Conservation (phyloP, 768 basidiomycete species). For the Boletus rubescentipes region DNA sequence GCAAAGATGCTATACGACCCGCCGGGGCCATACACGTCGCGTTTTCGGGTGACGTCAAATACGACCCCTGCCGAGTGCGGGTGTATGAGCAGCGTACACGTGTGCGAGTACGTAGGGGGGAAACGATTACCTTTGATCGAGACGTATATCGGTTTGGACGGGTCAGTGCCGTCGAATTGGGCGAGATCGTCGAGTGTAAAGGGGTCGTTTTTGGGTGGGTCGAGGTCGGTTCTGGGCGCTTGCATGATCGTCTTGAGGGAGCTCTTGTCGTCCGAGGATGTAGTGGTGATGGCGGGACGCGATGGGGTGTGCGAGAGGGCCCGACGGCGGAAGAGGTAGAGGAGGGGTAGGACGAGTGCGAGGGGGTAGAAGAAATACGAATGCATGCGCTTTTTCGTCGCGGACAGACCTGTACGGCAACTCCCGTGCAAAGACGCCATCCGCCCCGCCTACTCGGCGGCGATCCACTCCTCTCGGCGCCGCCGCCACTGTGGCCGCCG, state of each 20-base stretch:
- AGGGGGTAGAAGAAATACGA: conserved; percentile 26
- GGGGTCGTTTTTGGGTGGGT: conserved; percentile 74
- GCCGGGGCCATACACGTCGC: conserved; percentile 86
- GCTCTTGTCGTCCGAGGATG: conserved; percentile 27
- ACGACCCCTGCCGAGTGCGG: conserved; percentile 48
- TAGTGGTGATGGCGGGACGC: conserved; percentile 7
- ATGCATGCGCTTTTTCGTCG: neutral
- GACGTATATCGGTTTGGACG: conserved; percentile 76
- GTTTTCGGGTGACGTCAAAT: conserved; percentile 86
- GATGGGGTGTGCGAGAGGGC: conserved; percentile 4
- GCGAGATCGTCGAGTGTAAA: conserved; percentile 70
- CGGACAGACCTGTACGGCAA: conserved; percentile 12
- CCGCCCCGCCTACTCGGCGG: too few relatives aligned
- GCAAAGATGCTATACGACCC: conserved; percentile 83
- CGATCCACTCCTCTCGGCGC: neutral
- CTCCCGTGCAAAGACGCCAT: conserved; percentile 6
- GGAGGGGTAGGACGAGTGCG: conserved; percentile 31
- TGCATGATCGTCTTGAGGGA: conserved; percentile 70
- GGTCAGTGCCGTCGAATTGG: conserved; percentile 66
- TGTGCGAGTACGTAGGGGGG: conserved; percentile 33
- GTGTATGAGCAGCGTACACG: neutral
- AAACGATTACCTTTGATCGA: conserved; percentile 77
- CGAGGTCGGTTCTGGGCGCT: conserved; percentile 55
- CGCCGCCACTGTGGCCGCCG: conserved; percentile 3
- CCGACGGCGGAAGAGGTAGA: conserved; percentile 25